Evolutionary conservation across 352 stramenopile species (phyloP).

Genomic region (Globisporangium middletonii): DNA sequence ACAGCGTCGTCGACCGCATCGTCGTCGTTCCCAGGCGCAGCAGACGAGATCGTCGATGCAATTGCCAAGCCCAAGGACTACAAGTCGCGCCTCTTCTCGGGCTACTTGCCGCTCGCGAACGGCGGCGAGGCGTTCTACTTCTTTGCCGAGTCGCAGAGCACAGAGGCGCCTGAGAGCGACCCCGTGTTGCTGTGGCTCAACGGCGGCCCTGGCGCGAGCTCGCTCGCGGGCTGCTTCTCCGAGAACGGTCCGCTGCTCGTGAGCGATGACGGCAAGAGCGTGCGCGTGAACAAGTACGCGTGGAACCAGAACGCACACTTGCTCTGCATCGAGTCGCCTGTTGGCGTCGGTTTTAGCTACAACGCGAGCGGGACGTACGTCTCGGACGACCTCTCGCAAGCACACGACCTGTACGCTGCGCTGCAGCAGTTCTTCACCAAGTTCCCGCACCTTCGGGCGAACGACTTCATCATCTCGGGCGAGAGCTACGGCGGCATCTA

Average conservation of each 20-base stretch:
- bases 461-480: slow-evolving; percentile 79
- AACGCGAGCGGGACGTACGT: slow-evolving; percentile 57
- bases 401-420: slow-evolving; percentile 65
- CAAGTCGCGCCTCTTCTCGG: slow-evolving; percentile 43
- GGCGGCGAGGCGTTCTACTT: slow-evolving; percentile 68
- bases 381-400: slow-evolving; percentile 65
- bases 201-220: slow-evolving; percentile 53
- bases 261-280: slow-evolving; percentile 34
- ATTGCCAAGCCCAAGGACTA: slow-evolving; percentile 44
- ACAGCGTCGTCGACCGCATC: not conserved
- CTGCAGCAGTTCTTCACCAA: slow-evolving; percentile 84
- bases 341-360: slow-evolving; percentile 65
- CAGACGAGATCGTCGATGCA: slow-evolving; percentile 42
- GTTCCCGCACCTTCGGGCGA: slow-evolving; percentile 75
- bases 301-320: slow-evolving; percentile 58
- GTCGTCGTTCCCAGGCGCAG: slow-evolving; percentile 24
- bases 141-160: slow-evolving; percentile 54
- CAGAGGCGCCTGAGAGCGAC: slow-evolving; percentile 22
- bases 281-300: slow-evolving; percentile 42
- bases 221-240: slow-evolving; percentile 51
- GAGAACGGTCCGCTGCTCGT: slow-evolving; percentile 73
- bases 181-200: slow-evolving; percentile 69
- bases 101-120: slow-evolving; percentile 47
- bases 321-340: slow-evolving; percentile 55
- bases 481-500: slow-evolving; percentile 82